Evolutionary conservation across 257 asterid genomes (phyloP).

Genomic region (Rehmannia glutinosa): DNA sequence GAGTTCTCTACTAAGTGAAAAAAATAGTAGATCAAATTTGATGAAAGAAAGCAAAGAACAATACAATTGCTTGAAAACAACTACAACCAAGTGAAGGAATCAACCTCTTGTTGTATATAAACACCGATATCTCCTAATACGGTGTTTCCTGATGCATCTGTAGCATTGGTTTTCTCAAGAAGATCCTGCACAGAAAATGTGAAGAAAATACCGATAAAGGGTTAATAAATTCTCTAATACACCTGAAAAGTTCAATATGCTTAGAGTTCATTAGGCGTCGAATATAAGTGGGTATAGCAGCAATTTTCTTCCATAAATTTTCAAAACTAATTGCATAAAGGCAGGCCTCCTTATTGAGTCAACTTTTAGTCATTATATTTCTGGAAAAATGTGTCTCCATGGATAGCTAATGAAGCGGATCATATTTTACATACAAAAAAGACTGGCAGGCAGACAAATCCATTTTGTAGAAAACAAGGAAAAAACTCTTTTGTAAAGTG

Average conservation of each 20-base stretch:
- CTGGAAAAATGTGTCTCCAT: not conserved
- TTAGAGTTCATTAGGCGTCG: not conserved
- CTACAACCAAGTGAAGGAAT: constrained; percentile 11
- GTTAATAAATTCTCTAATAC: not conserved
- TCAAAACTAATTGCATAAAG: too few species aligned
- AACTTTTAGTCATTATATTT: not conserved
- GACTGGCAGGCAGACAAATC: too few species aligned
- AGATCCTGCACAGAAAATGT: constrained; percentile 34
- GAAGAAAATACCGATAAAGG: not conserved
- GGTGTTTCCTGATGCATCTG: constrained; percentile 86
- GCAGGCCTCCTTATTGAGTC: not conserved
- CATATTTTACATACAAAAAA: too few species aligned
- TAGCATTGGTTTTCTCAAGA: constrained; percentile 81
- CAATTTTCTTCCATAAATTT: not conserved
- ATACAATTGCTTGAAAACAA: not conserved
- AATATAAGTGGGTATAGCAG: not conserved
- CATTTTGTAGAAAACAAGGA: too few species aligned
- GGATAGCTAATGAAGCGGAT: not conserved
- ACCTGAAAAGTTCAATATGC: too few species aligned
- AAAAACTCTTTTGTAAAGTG: too few species aligned
- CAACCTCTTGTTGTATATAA: constrained; percentile 86
- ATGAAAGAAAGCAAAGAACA: not conserved
- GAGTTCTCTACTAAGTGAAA: too few species aligned
- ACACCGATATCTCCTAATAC: constrained; percentile 73
- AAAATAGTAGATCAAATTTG: not conserved